Base-by-base conservation (phyloP, 495 filamentous ascomycete species). In the Bathelium albidoporum region DNA sequence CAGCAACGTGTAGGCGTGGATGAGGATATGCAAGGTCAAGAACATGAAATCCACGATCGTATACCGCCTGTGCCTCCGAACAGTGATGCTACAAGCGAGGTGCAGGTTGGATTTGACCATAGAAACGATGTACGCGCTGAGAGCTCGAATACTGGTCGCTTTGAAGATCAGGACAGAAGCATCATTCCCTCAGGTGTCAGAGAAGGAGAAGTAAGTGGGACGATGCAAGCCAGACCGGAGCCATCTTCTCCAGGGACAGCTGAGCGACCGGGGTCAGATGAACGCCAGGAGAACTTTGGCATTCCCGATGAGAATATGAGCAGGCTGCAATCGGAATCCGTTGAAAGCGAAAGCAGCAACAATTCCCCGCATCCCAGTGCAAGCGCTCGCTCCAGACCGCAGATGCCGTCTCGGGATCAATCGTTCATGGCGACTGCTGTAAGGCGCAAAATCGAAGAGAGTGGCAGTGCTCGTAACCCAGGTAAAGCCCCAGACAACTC, bases 401-500 rank as follows among this genome's bases (percentile, higher is more conserved):
- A 63, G n/a, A 72, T 73, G 68, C 71, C 72, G 14, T 22, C 62
- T 7, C 49, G 72, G 61, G 65, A 69, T 22, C 55, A 62, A 26
- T 74, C 71, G 12, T 74, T 61, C 44, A 65, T 71, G 14, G 72
- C 71, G 2, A 71, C 71, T 12, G 71, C 68, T 28, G 69, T 74
- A 20, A 67, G 65, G n/a, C 63, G 71, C 4, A 61, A 41, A 36
- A 32, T 74, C 9, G 71, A 74, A 64, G 72, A 74, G 61, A 61
- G 11, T 26, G 24, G 49, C 24, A 20, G 22, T 29, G 49, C 11
- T n/a, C 60, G 34, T 5, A 62, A 31, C 18, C 49, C 41, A 11
- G 36, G 34, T 29, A 55, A 55, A 28, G 49, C 49, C 20, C 9
- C 2, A 26, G 24, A 55, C 5, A 7, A 12, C 9, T 55, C 28